These are phyloP conservation scores for Iberis pinnata DNA, from an alignment of 345 rosid genomes.

Conservation along the genomic window DNA sequence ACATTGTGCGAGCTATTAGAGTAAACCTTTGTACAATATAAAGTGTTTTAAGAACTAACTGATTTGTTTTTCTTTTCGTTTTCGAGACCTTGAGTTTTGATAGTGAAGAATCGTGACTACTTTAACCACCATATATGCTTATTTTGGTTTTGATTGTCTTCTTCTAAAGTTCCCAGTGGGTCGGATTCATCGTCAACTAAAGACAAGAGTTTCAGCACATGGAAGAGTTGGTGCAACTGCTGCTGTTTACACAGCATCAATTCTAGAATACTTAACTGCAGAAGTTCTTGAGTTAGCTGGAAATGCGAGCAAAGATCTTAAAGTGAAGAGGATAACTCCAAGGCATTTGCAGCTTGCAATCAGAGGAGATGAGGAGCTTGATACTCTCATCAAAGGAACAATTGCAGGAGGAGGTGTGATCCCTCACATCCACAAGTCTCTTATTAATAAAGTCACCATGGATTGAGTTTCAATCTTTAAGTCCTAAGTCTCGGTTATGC, in stretches of 20 bases:
- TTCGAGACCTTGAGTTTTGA: no score
- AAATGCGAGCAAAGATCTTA: slow-evolving; percentile 66
- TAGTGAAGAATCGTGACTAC: background rate
- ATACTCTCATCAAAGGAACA: slow-evolving; percentile 73
- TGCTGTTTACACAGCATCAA: slow-evolving; percentile 62
- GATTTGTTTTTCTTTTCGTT: no score
- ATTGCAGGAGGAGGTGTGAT: slow-evolving; percentile 81
- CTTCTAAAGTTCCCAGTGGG: slow-evolving; percentile 62
- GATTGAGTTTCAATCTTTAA: slow-evolving; percentile 28
- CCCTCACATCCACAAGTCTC: slow-evolving; percentile 89
- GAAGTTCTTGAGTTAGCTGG: slow-evolving; percentile 78
- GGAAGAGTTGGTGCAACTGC: slow-evolving; percentile 83
- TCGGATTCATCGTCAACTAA: slow-evolving; percentile 68
- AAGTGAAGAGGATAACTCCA: slow-evolving; percentile 62
- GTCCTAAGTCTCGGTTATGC: background rate
- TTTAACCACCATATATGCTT: slow-evolving; percentile 1
- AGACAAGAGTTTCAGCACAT: slow-evolving; percentile 43
- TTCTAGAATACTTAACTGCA: slow-evolving; percentile 65
- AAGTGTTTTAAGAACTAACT: no score
- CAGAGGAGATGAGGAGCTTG: slow-evolving; percentile 56
- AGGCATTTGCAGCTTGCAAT: slow-evolving; percentile 62
- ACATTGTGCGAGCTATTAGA: no score
- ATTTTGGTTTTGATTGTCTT: background rate
- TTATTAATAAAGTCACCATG: slow-evolving; percentile 72
- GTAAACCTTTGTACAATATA: no score